Evolutionary conservation across 257 asterid genomes (phyloP).

Genomic region (Anisodus acutangulus): DNA sequence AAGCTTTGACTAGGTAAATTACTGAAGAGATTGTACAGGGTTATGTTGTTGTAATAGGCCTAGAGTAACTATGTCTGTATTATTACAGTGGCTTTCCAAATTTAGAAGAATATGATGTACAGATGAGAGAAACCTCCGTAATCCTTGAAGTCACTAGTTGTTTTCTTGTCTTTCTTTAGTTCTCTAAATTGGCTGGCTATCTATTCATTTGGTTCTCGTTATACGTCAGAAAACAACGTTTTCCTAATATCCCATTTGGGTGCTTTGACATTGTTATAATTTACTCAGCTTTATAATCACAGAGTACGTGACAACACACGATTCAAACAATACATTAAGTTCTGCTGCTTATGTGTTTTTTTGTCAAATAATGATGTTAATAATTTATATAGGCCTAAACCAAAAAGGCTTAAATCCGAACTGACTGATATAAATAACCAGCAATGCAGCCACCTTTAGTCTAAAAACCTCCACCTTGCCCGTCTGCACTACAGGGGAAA

Average conservation of each 20-base stretch:
- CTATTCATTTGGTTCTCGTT: not conserved
- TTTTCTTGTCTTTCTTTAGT: not conserved
- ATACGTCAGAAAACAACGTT: not conserved
- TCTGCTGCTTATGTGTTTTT: not conserved
- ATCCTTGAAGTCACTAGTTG: not conserved
- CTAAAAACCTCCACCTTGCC: not conserved
- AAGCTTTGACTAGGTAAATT: not conserved
- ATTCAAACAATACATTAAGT: not conserved
- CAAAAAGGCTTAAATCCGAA: not conserved
- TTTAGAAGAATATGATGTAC: not conserved
- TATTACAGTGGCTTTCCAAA: not conserved
- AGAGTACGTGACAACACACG: not conserved
- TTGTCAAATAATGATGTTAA: not conserved
- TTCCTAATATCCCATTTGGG: not conserved
- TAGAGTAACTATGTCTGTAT: not conserved
- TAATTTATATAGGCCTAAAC: not conserved
- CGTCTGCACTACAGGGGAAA: not conserved
- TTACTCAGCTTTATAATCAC: not conserved
- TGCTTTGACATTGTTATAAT: not conserved
- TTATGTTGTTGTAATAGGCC: not conserved
- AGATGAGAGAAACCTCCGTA: not conserved
- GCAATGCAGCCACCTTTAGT: not conserved
- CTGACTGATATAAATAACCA: not conserved
- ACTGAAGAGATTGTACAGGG: not conserved
- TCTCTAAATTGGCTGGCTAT: constrained; percentile 18